A percentile compares a stretch with the other conserved stretches of the same genome.
Conservation (phyloP, 164 flowering plant genomes). For the Chloranthus sessilifolius region DNA sequence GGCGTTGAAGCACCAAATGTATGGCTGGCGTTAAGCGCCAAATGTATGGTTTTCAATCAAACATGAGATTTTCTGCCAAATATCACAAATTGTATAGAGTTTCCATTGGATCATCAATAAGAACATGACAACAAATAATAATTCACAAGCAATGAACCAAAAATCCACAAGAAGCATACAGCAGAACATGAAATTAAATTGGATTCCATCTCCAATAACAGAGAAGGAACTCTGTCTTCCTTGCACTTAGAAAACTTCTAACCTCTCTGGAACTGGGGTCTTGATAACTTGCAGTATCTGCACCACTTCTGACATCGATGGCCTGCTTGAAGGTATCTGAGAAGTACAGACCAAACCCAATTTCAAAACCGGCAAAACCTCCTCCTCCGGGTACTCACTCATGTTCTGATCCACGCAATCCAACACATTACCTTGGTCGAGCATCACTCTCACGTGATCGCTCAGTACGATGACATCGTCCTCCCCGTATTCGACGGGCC, state of each 20-base stretch:
- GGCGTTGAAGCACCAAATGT: too few species aligned
- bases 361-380: slow-evolving; percentile 81
- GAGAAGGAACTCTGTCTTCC: too few species aligned
- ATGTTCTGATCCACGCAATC: slow-evolving; percentile 75
- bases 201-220: too few species aligned
- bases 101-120: too few species aligned
- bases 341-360: slow-evolving; percentile 91
- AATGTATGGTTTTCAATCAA: too few species aligned
- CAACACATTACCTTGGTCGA: slow-evolving; percentile 76
- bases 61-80: too few species aligned
- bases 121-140: too few species aligned
- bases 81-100: too few species aligned
- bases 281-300: slow-evolving; percentile 86
- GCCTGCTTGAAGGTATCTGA: slow-evolving; percentile 91
- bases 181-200: too few species aligned
- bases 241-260: slow-evolving; percentile 39
- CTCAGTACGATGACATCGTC: slow-evolving; percentile 70
- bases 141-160: too few species aligned
- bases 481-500: slow-evolving; percentile 91
- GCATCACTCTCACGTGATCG: slow-evolving; percentile 64
- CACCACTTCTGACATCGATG: slow-evolving; percentile 89
- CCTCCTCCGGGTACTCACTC: slow-evolving; percentile 72
- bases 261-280: slow-evolving; percentile 64
- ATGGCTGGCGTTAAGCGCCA: too few species aligned
- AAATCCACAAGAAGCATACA: too few species aligned